Percentiles rank a stretch among this genome's conserved stretches.
Evolutionary conservation across 2,329 filamentous ascomycete species (phyloP).

Genomic region (Beauveria sp.): DNA sequence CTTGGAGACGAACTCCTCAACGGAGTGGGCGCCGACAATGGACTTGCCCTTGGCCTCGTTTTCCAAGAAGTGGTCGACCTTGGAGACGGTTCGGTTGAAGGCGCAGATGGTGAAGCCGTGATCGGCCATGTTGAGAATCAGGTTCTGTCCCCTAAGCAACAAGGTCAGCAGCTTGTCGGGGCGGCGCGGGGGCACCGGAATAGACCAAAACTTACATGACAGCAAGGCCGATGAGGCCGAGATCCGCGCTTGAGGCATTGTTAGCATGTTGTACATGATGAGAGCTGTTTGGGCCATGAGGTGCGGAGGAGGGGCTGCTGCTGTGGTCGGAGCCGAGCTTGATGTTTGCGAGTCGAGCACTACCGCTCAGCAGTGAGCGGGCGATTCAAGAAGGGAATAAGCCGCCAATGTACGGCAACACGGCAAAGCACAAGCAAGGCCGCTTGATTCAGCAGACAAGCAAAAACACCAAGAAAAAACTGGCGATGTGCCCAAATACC

Average conservation of each 20-base stretch:
- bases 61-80: slow-evolving; percentile 89
- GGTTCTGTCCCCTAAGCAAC: slow-evolving; percentile 60
- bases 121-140: slow-evolving; percentile 85
- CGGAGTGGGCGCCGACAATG: slow-evolving; percentile 85
- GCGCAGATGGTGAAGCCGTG: slow-evolving; percentile 94
- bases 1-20: slow-evolving; percentile 92
- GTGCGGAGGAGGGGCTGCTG: slow-evolving; percentile 26
- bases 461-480: slow-evolving; percentile 10
- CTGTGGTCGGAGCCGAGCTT: slow-evolving; percentile 56
- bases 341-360: slow-evolving; percentile 68
- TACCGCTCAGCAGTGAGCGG: slow-evolving; percentile 30
- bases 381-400: background rate
- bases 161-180: slow-evolving; percentile 12
- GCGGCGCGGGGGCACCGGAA: slow-evolving; percentile 1
- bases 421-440: slow-evolving; percentile 1
- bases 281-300: slow-evolving; percentile 18
- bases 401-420: slow-evolving; percentile 17
- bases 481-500: slow-evolving; percentile 5
- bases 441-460: background rate
- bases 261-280: slow-evolving; percentile 44
- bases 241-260: slow-evolving; percentile 63
- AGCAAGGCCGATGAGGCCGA: slow-evolving; percentile 87
- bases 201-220: slow-evolving; percentile 58
- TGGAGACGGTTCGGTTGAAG: slow-evolving; percentile 97
- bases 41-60: slow-evolving; percentile 95